Evolutionary conservation across 371 early-diverging fungal genomes (phyloP), one percentile per base, ranked within the genome.

Genomic region (Catenaria anguillulae): DNA sequence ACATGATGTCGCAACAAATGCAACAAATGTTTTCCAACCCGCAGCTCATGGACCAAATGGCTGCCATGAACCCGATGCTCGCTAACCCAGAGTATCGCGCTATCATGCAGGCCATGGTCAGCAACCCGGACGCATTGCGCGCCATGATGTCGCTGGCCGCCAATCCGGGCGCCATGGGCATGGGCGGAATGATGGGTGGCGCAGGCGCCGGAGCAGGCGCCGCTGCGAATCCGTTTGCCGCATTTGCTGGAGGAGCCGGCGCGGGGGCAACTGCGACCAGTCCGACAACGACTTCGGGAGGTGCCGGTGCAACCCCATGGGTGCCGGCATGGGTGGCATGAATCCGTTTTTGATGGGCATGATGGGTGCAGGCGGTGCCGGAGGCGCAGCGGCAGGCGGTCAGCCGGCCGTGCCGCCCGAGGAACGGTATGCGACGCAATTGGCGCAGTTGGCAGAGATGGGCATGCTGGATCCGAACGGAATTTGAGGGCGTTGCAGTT

Each of bases 361-460:
- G 70, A 73, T 71, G 17, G 69, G 65, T 35, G 55, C 55, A 8
- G 68, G 54, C 33, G 60, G 52, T 6, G 52, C 63, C 42, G 60
- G 34, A 13, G 55, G 26, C 33, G 26, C 52, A n/a, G 45, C 34
- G 12, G 63, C 60, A 37, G 73, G 66, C 46, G 66, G 75, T 13
- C 65, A 71, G 60, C 72, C 77, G 40, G 70, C 76, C 62, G 76
- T 78, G 62, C 85, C 93, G 45, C 89, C 90, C 33, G 96, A 93
- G 74, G 92, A 90, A 68, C 81, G 92, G 31, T 97, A 82, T 73
- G 83, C 85, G 66, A 82, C 80, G 26, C 93, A 97, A 71, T 78
- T 97, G 58, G 81, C 83, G 69, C 95, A 95, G 73, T 74, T 97
- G 63, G 87, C 84, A 66, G 98, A 96, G 50, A 97, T 97, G 98